Base-by-base conservation (phyloP, 176 grass and related monocot species). In the Metroxylon sagu region DNA sequence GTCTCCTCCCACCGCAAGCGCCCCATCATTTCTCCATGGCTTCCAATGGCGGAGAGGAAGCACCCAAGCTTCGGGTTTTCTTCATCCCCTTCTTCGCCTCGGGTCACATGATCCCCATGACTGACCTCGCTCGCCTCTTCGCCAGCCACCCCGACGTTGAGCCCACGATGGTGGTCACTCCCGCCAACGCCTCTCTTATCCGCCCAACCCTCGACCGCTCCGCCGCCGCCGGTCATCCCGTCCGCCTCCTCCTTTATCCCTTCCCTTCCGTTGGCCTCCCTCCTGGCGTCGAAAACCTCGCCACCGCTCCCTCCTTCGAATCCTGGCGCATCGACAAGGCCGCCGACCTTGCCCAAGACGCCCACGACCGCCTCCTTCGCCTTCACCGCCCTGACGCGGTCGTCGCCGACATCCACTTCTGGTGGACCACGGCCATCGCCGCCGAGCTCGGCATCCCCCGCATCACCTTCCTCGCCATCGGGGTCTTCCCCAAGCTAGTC, bases 21-120 rank as follows among this genome's bases (percentile, higher is more conserved):
- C 21, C 1, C 21, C 21, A 23, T 23, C 21, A 23, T 23, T 23
- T 23, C 21, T 23, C 21, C 21, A 23, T 23, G 21, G 21, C 21
- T 23, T 23, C 21, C 21, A 23, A 23, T 23, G 21, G 21, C 21
- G 21, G 1, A 23, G 21, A 23, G 21, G 55, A 59, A 59, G 19
- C 26, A 18, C 16, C 26, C 26, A 73, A 14, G 72, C 62, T 89
- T 18, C 65, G 79, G 60, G 79, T 95, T 60, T 86, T 95, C 85
- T 79, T 95, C 60, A 56, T 95, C 0, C 85, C 90, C 0, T 95
- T 80, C 57, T 89, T 86, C 58, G 80, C 77, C 0, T 73, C 76
- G 0, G 90, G 90, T 3, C 90, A 95, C 79, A 72, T 89, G 17
- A 78, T 95, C 56, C 90, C 90, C 25, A 80, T 83, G 64, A 70